A percentile compares a stretch with the other conserved stretches of the same genome.
Conservation (phyloP, 306 rosid genomes). For the barrel medic (Medicago truncatula) region DNA sequence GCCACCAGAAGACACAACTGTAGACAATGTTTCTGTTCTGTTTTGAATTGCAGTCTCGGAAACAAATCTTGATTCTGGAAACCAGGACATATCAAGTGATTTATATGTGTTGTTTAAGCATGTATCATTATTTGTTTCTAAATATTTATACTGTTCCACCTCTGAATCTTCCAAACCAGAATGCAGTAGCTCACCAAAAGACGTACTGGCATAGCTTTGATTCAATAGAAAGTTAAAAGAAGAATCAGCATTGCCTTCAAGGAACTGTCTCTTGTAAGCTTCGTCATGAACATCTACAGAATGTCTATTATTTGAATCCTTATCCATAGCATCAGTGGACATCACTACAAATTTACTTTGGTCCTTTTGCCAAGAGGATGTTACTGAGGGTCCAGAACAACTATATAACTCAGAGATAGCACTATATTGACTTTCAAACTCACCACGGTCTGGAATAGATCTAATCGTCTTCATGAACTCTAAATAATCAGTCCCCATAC, state of each 20-base stretch:
- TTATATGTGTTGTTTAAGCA: constrained; percentile 50
- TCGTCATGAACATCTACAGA: constrained; percentile 38
- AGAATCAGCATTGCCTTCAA: constrained; percentile 43
- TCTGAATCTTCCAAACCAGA: constrained; percentile 48
- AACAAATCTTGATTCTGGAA: constrained; percentile 67
- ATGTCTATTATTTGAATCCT: constrained; percentile 41
- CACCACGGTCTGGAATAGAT: constrained; percentile 51
- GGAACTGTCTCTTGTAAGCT: constrained; percentile 42
- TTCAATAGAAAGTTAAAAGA: constrained; percentile 38
- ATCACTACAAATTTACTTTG: constrained; percentile 57
- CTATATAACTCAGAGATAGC: constrained; percentile 51
- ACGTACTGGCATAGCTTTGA: constrained; percentile 42
- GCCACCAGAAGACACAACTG: constrained; percentile 53
- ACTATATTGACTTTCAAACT: constrained; percentile 56
- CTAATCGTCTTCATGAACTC: constrained; percentile 62
- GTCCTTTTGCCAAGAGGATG: constrained; percentile 43
- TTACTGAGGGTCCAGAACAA: constrained; percentile 53
- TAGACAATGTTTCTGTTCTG: constrained; percentile 50
- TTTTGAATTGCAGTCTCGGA: constrained; percentile 60
- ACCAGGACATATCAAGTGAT: constrained; percentile 58
- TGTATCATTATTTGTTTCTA: constrained; percentile 49
- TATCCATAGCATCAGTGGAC: constrained; percentile 76
- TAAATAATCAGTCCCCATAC: constrained; percentile 40
- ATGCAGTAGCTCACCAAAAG: constrained; percentile 42
- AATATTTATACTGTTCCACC: constrained; percentile 41